Percentiles rank a stretch among this genome's conserved stretches.
These are phyloP conservation scores for Ustilago vetiveriae DNA, from an alignment of 1,284 basidiomycete genomes.

Conservation along the genomic window DNA sequence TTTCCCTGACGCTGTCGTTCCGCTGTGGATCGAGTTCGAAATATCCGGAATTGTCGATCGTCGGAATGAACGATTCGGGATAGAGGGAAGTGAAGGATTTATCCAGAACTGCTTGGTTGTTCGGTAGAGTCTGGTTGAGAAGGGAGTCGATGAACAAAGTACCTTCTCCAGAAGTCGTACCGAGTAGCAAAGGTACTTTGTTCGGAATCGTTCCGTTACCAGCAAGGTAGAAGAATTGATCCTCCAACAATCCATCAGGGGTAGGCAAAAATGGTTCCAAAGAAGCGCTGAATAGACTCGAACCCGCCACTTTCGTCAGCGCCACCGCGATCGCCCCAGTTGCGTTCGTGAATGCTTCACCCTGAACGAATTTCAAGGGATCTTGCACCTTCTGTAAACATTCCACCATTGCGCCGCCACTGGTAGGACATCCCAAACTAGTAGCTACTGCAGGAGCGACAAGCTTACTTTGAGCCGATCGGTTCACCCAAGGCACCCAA, in stretches of 20 bases:
- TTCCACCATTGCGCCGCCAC: slow-evolving; percentile 27
- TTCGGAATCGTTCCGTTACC: slow-evolving; percentile 43
- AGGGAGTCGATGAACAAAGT: slow-evolving; percentile 28
- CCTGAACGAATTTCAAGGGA: slow-evolving; percentile 19
- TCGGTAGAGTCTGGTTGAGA: slow-evolving; percentile 18
- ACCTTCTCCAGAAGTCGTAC: slow-evolving; percentile 35
- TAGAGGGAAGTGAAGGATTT: slow-evolving; percentile 15
- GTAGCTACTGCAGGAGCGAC: slow-evolving; percentile 26
- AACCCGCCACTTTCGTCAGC: slow-evolving; percentile 1
- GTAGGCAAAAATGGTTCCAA: slow-evolving; percentile 43
- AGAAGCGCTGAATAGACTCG: slow-evolving; percentile 10
- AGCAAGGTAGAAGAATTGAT: slow-evolving; percentile 43
- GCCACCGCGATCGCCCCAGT: slow-evolving; percentile 17
- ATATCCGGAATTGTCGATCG: slow-evolving; percentile 15
- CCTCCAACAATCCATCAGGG: slow-evolving; percentile 32
- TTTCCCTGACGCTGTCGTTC: slow-evolving; percentile 28
- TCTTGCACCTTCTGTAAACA: slow-evolving; percentile 35
- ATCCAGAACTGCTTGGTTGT: slow-evolving; percentile 15
- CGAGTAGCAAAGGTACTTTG: slow-evolving; percentile 34
- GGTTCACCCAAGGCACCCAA: slow-evolving; percentile 33
- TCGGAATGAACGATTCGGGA: slow-evolving; percentile 6
- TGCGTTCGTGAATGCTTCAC: slow-evolving; percentile 20
- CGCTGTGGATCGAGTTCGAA: slow-evolving; percentile 27
- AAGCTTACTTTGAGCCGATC: slow-evolving; percentile 19
- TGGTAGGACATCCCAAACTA: slow-evolving; percentile 15